A percentile compares a stretch with the other conserved stretches of the same genome.
phyloP scores from a whole-genome alignment of 768 basidiomycete genomes.

The Tephrocybe rancida region DNA sequence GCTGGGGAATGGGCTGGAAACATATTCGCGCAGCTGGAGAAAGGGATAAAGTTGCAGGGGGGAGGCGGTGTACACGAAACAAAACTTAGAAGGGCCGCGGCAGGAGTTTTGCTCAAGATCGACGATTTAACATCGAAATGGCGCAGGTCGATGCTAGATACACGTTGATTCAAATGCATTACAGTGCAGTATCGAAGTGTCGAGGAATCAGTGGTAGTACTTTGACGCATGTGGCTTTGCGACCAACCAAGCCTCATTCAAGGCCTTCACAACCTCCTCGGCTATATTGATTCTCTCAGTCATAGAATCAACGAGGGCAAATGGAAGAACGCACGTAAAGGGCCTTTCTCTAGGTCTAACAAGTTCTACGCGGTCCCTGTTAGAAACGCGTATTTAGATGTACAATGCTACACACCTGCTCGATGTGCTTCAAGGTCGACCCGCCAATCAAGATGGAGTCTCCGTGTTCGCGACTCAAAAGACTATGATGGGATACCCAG shows the following conservation, averaged over 20 bases:
- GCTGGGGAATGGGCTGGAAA: constrained; percentile 80
- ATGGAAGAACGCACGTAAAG: constrained; percentile 17
- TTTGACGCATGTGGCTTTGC: constrained; percentile 8
- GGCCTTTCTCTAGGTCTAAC: constrained; percentile 26
- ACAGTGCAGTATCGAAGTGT: constrained; percentile 32
- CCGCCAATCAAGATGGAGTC: constrained; percentile 48
- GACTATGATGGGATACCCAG: constrained; percentile 49
- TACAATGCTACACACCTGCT: constrained; percentile 22
- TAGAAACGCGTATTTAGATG: neutral
- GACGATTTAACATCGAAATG: constrained; percentile 72
- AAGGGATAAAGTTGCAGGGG: constrained; percentile 60
- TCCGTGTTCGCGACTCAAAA: constrained; percentile 31
- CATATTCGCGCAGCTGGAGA: constrained; percentile 66
- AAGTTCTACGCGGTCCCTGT: constrained; percentile 18
- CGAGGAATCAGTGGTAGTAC: constrained; percentile 5
- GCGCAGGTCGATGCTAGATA: constrained; percentile 64
- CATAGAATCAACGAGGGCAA: neutral
- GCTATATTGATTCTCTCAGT: neutral
- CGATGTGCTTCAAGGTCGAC: constrained; percentile 40
- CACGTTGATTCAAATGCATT: constrained; percentile 12
- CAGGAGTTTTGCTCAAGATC: constrained; percentile 81
- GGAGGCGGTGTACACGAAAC: constrained; percentile 68
- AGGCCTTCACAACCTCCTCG: constrained; percentile 14
- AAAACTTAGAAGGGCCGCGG: constrained; percentile 67
- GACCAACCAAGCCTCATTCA: constrained; percentile 16